Conservation (phyloP, 75 land plant genomes). For the Sequoiadendron giganteum region DNA sequence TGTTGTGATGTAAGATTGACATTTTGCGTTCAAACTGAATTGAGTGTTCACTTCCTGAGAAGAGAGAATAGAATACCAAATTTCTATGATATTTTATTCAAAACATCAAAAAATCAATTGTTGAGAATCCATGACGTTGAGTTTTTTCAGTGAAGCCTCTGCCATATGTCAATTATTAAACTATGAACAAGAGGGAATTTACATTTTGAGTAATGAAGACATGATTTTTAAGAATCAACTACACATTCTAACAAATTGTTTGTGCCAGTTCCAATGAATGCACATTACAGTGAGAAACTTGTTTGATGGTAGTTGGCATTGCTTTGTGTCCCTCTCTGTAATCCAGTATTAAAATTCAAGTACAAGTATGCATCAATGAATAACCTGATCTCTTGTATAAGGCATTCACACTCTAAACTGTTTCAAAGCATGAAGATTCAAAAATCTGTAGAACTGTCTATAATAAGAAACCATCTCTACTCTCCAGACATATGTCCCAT, state of each 20-base stretch:
- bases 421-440: neutral
- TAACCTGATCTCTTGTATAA: neutral
- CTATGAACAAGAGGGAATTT: neutral
- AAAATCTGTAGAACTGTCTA: neutral
- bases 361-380: neutral
- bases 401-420: neutral
- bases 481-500: neutral
- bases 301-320: neutral
- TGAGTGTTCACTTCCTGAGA: neutral
- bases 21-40: neutral
- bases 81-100: neutral
- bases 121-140: neutral
- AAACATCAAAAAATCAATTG: neutral
- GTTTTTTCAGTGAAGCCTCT: neutral
- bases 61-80: neutral
- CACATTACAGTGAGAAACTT: neutral
- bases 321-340: neutral
- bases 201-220: neutral
- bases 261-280: neutral
- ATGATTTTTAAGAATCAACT: neutral
- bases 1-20: neutral
- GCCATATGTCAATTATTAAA: neutral
- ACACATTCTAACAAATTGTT: neutral
- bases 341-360: neutral
- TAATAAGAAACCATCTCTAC: conserved; percentile 2